A percentile compares a stretch with the other conserved stretches of the same genome.
Evolutionary conservation across 164 flowering plant genomes (phyloP).

Genomic region (Kingdonia uniflora): DNA sequence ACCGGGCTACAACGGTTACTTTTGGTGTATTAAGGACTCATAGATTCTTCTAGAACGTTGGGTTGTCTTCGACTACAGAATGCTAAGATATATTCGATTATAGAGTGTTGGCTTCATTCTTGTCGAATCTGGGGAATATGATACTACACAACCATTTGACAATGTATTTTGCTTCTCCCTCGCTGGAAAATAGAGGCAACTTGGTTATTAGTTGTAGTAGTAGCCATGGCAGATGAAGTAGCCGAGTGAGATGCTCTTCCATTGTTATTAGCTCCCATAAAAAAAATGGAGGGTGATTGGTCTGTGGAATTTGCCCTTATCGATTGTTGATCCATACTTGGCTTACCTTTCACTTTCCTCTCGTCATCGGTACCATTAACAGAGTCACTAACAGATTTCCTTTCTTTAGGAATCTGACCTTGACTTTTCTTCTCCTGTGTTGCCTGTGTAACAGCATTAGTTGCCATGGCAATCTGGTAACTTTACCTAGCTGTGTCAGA

Average conservation of each 20-base stretch:
- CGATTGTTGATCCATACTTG: conserved; percentile 42
- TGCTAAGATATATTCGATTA: too few species aligned
- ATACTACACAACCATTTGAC: too few species aligned
- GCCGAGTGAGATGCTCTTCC: conserved; percentile 15
- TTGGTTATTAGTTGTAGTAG: conserved; percentile 13
- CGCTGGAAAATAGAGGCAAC: too few species aligned
- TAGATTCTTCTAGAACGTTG: too few species aligned
- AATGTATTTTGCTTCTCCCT: too few species aligned
- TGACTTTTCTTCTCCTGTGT: conserved; percentile 50
- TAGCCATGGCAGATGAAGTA: too few species aligned
- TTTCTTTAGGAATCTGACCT: conserved; percentile 43
- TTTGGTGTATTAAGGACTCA: too few species aligned
- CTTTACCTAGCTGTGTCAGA: conserved; percentile 56
- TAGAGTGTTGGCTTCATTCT: too few species aligned
- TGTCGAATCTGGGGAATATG: too few species aligned
- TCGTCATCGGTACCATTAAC: conserved; percentile 41
- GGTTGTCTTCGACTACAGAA: too few species aligned
- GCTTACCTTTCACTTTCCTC: conserved; percentile 27
- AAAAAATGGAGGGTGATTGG: conserved; percentile 24
- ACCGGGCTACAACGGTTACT: too few species aligned
- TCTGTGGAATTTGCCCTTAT: conserved; percentile 47
- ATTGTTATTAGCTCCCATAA: conserved; percentile 20
- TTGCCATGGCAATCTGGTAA: conserved; percentile 49
- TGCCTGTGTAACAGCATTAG: conserved; percentile 39
- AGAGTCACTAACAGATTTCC: conserved; percentile 34